Evolutionary conservation across 352 stramenopile genomes (phyloP).

Genomic region (Globisporangium uncinulatum): DNA sequence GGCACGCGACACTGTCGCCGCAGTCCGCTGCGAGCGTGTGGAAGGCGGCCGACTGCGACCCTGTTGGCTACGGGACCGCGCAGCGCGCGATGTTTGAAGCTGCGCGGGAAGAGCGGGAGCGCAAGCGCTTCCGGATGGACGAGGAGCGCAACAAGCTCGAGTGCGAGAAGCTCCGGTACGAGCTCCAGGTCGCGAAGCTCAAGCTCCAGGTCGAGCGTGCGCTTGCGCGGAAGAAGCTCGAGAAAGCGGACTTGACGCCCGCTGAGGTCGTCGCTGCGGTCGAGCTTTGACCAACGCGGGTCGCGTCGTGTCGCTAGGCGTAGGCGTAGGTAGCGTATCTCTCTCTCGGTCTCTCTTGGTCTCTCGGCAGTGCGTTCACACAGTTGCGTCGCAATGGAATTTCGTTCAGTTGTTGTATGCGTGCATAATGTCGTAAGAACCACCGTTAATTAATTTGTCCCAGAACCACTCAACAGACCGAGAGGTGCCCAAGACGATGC

Average conservation of each 20-base stretch:
- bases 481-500: too few species aligned
- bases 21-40: conserved; percentile 8
- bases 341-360: too few species aligned
- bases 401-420: too few species aligned
- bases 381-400: too few species aligned
- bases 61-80: conserved; percentile 37
- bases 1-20: neutral
- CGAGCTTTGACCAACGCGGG: neutral
- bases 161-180: conserved; percentile 56
- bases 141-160: conserved; percentile 55
- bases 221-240: conserved; percentile 44
- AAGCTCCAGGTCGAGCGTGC: conserved; percentile 45
- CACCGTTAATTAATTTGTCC: too few species aligned
- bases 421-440: too few species aligned
- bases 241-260: conserved; percentile 38
- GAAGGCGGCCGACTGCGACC: conserved; percentile 19
- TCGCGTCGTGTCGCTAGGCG: neutral
- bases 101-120: conserved; percentile 54
- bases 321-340: neutral
- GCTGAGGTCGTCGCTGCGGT: conserved; percentile 29
- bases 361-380: neutral
- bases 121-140: conserved; percentile 53
- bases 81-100: conserved; percentile 45
- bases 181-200: conserved; percentile 47
- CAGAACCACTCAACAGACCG: too few species aligned